Evolutionary conservation across 441 rosid species (phyloP), one percentile per base, ranked within the genome.

Genomic region (Gossypium lobatum): DNA sequence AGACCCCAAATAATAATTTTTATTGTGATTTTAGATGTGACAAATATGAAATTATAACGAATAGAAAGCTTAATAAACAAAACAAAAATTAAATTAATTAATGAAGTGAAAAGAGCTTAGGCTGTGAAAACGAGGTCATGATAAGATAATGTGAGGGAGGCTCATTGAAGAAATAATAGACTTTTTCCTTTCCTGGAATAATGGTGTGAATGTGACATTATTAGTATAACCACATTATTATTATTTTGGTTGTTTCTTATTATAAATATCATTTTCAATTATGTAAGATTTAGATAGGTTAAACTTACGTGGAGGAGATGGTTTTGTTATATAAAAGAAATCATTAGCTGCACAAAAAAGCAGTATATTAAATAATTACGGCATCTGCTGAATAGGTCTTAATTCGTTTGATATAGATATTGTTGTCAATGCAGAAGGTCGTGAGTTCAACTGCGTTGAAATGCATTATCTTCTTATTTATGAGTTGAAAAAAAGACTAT

Each of bases 361-460:
- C 20, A 4, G 1, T 16, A 50, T 50, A 14, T 4, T 16, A 10
- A 28, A 4, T 28, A 28, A 28, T 28, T 28, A 0, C 1, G 0
- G 1, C 0, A 1, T 31, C 1, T 1, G 1, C 0, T 0, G 37
- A 1, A 4, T 31, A 2, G 1, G 1, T 31, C 0, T 31, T 31
- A 5, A 1, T 4, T 5, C 1, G 37, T 31, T 31, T 31, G 1
- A 0, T 31, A 31, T 31, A 31, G 0, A 0, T 31, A 4, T 31
- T 31, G 7, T 31, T 31, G 37, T 31, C 7, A 5, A 31, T 31
- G 0, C 0, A 1, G 0, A 31, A 31, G 0, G 0, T 4, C 0
- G 37, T 31, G 1, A 0, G 1, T 4, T 31, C 0, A 1, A 31
- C 1, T 4, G 1, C 0, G 1, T 1, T 31, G 0, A 4, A 31